Conservation (phyloP, 176 grass and related monocot species). For the Calamus simplicifolius region DNA sequence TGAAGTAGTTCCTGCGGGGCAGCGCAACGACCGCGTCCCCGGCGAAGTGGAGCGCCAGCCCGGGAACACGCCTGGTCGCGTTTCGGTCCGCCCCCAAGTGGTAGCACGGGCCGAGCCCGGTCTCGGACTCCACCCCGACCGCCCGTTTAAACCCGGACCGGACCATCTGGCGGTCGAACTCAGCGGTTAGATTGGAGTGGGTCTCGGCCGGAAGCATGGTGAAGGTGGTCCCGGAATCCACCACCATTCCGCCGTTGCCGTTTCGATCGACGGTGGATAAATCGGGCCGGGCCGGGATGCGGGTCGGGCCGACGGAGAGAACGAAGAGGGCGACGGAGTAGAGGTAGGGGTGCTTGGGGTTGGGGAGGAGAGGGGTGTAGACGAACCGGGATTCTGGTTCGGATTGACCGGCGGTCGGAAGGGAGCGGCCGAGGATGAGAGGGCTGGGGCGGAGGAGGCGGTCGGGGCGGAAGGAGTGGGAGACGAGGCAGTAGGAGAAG, state of each 20-base stretch:
- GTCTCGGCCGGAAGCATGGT: constrained; percentile 82
- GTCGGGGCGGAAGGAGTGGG: constrained; percentile 65
- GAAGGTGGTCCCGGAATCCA: constrained; percentile 86
- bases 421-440: constrained; percentile 62
- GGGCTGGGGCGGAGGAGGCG: constrained; percentile 56
- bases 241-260: constrained; percentile 87
- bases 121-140: constrained; percentile 27
- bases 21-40: constrained; percentile 62
- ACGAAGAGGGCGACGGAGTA: constrained; percentile 80
- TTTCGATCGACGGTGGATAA: constrained; percentile 46
- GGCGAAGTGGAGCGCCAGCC: constrained; percentile 61
- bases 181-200: constrained; percentile 31
- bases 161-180: constrained; percentile 51
- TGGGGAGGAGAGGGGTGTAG: constrained; percentile 80
- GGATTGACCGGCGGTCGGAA: constrained; percentile 2
- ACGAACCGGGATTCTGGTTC: constrained; percentile 33
- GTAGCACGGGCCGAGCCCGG: constrained; percentile 60
- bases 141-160: constrained; percentile 41
- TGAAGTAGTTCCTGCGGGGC: constrained; percentile 82
- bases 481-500: constrained; percentile 92
- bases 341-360: constrained; percentile 76
- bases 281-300: constrained; percentile 26
- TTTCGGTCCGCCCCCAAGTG: constrained; percentile 25
- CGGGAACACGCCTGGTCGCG: constrained; percentile 31
- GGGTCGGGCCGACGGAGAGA: constrained; percentile 33